phyloP scores from a whole-genome alignment of 2,329 filamentous ascomycete genomes.

The Macrophomina tecta region DNA sequence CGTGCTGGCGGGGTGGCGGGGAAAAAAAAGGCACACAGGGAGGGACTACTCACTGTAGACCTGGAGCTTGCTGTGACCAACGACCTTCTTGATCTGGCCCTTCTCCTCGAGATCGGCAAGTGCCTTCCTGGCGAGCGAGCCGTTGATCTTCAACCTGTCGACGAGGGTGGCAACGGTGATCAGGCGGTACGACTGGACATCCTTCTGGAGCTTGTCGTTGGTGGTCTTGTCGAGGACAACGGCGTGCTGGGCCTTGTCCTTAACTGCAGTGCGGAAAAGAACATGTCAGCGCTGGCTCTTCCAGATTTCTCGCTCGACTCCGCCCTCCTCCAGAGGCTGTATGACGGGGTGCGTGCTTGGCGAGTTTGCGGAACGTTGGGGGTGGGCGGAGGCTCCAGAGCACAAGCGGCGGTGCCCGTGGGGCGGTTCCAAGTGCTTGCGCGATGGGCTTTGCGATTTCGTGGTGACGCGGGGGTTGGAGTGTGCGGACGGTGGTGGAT shows the following conservation, averaged over 20 bases:
- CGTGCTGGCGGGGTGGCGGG: neutral
- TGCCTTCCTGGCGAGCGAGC: constrained; percentile 89
- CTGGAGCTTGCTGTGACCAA: constrained; percentile 95
- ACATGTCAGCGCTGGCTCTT: constrained; percentile 31
- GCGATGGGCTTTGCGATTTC: constrained; percentile 13
- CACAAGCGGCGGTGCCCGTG: neutral
- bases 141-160: constrained; percentile 99
- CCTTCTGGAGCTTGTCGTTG: constrained; percentile 98
- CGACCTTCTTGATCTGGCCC: constrained; percentile 97
- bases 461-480: constrained; percentile 12
- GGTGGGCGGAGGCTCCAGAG: neutral
- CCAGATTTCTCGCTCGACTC: neutral
- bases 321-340: neutral
- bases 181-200: constrained; percentile 99
- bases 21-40: neutral
- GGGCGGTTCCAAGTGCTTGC: neutral
- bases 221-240: constrained; percentile 98
- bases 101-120: constrained; percentile 95
- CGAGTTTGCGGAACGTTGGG: constrained; percentile 3
- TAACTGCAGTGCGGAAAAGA: constrained; percentile 69
- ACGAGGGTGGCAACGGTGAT: constrained; percentile 98
- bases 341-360: neutral
- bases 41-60: constrained; percentile 81
- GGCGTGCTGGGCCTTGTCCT: constrained; percentile 99
- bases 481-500: constrained; percentile 31